Percentiles rank a stretch among this genome's conserved stretches.
Conservation (phyloP, 805 yeast species). For the Ogataea minuta region DNA sequence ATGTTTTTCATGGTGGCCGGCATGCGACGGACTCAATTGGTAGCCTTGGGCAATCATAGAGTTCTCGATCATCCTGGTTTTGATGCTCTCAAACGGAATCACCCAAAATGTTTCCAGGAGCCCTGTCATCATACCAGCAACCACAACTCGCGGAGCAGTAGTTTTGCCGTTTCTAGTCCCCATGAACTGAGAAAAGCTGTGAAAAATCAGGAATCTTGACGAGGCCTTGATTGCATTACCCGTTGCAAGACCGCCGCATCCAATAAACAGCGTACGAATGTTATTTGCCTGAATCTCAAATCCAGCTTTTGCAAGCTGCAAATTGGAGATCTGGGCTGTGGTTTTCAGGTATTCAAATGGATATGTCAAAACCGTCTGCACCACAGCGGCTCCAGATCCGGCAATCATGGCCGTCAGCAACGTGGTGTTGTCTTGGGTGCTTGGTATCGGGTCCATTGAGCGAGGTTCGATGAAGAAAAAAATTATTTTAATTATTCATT, state of each 20-base stretch:
- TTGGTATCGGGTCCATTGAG: conserved; percentile 16
- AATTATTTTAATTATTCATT: background rate
- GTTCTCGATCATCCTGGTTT: conserved; percentile 77
- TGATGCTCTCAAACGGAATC: conserved; percentile 88
- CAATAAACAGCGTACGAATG: conserved; percentile 41
- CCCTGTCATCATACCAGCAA: conserved; percentile 85
- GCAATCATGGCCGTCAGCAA: conserved; percentile 57
- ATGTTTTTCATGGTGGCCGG: conserved; percentile 17
- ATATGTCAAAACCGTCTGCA: conserved; percentile 61
- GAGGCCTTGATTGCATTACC: conserved; percentile 75
- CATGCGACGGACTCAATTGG: conserved; percentile 22
- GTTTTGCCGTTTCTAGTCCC: conserved; percentile 57
- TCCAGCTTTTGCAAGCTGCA: conserved; percentile 29
- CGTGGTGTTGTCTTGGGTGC: conserved; percentile 35
- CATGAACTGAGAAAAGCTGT: conserved; percentile 69
- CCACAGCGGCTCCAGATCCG: conserved; percentile 61
- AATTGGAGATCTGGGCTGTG: conserved; percentile 55
- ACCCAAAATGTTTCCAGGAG: conserved; percentile 76
- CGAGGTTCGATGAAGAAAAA: conserved; percentile 9
- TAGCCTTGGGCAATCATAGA: conserved; percentile 38
- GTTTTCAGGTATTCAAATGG: conserved; percentile 74
- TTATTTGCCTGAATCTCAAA: conserved; percentile 36
- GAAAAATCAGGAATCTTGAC: conserved; percentile 71
- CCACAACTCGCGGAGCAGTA: conserved; percentile 75
- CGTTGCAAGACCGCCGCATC: conserved; percentile 71